Evolutionary conservation across 805 yeast species (phyloP).

Genomic region (Candida taoyuanica): DNA sequence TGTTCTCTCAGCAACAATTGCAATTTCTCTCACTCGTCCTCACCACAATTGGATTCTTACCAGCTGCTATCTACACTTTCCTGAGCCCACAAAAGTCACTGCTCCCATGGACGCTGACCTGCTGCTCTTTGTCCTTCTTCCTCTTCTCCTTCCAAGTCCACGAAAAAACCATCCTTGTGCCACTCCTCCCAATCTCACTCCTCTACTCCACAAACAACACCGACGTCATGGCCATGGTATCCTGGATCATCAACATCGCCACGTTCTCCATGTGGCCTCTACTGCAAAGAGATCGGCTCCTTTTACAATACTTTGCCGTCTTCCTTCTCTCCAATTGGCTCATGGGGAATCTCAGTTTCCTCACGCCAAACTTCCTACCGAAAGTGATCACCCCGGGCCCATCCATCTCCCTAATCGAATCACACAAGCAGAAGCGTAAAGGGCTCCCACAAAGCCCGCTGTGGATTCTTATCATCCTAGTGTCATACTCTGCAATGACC

Average conservation of each 20-base stretch:
- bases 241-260: constrained; percentile 85
- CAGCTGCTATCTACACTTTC: constrained; percentile 49
- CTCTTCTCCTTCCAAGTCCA: constrained; percentile 94
- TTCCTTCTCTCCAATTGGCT: constrained; percentile 73
- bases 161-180: constrained; percentile 86
- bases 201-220: constrained; percentile 49
- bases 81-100: constrained; percentile 47
- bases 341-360: constrained; percentile 57
- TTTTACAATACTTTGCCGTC: constrained; percentile 64
- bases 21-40: constrained; percentile 51
- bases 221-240: constrained; percentile 63
- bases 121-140: constrained; percentile 83
- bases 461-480: constrained; percentile 46
- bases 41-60: constrained; percentile 51
- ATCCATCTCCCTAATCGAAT: constrained; percentile 31
- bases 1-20: constrained; percentile 52
- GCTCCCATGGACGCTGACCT: constrained; percentile 69
- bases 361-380: constrained; percentile 42
- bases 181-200: constrained; percentile 78
- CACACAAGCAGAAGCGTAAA: constrained; percentile 33
- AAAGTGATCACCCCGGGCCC: constrained; percentile 41
- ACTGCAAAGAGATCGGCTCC: constrained; percentile 67
- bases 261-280: constrained; percentile 87
- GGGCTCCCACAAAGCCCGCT: constrained; percentile 45
- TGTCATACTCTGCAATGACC: constrained; percentile 48